Conservation (phyloP, 2,329 filamentous ascomycete species). For the Fusarium euwallaceae region DNA sequence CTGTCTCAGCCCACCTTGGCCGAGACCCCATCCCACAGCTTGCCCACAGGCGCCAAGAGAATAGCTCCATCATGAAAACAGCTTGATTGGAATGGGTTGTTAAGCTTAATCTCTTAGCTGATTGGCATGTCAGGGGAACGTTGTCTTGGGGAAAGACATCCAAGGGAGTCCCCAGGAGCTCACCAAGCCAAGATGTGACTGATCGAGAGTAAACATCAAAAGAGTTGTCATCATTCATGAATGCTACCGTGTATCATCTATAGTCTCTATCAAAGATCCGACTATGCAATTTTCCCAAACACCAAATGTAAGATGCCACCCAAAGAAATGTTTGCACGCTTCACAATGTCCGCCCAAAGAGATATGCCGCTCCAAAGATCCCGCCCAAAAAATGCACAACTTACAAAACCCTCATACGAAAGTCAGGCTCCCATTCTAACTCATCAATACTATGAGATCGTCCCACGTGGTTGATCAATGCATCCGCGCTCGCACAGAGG, state of each 20-base stretch:
- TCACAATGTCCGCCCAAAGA: constrained; percentile 1
- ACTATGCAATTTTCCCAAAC: not conserved
- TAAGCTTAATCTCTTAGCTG: not conserved
- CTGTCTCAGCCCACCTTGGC: not conserved
- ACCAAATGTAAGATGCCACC: constrained; percentile 1
- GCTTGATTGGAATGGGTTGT: not conserved
- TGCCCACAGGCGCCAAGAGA: not conserved
- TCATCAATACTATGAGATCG: constrained; percentile 31
- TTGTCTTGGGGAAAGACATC: not conserved
- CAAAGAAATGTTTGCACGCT: not conserved
- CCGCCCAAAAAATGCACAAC: not conserved
- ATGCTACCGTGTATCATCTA: not conserved
- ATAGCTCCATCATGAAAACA: not conserved
- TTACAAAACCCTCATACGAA: constrained; percentile 15
- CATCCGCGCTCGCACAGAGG: constrained; percentile 36
- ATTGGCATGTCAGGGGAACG: not conserved
- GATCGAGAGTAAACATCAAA: not conserved
- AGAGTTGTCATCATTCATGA: constrained; percentile 2
- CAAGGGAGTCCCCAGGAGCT: not conserved
- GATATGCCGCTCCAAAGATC: not conserved
- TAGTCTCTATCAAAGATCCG: not conserved
- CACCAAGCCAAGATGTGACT: not conserved
- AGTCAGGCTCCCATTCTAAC: constrained; percentile 42
- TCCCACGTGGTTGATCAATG: constrained; percentile 38
- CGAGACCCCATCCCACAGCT: not conserved